phyloP scores from a whole-genome alignment of 1,284 basidiomycete species.

The Sparassis latifolia region DNA sequence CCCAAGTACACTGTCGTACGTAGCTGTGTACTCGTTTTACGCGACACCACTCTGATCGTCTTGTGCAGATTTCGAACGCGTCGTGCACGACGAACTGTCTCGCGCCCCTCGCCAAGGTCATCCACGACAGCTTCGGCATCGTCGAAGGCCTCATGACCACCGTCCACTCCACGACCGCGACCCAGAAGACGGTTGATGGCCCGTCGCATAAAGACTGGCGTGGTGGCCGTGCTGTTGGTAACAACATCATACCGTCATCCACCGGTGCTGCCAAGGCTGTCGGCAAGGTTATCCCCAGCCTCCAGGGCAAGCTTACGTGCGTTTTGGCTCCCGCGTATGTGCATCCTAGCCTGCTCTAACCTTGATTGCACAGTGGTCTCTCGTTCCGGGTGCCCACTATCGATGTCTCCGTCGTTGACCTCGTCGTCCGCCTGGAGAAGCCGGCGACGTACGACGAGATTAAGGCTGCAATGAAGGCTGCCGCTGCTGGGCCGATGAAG shows the following conservation, averaged over 20 bases:
- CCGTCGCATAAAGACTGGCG: conserved; percentile 95
- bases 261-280: conserved; percentile 99
- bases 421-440: conserved; percentile 93
- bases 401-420: conserved; percentile 98
- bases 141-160: conserved; percentile 98
- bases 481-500: conserved; percentile 57
- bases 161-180: conserved; percentile 94
- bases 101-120: conserved; percentile 96
- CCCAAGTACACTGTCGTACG: conserved; percentile 82
- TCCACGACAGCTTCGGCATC: conserved; percentile 95
- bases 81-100: conserved; percentile 99
- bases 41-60: conserved; percentile 1
- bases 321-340: conserved; percentile 18
- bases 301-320: conserved; percentile 96
- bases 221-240: conserved; percentile 93
- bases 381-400: conserved; percentile 97
- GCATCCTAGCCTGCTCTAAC: background rate
- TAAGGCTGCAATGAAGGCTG: conserved; percentile 86
- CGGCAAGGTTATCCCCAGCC: conserved; percentile 95
- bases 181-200: conserved; percentile 99
- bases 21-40: conserved; percentile 16
- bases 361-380: conserved; percentile 61
- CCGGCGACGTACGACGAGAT: conserved; percentile 84
- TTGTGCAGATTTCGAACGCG: conserved; percentile 85
- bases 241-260: conserved; percentile 99